These are phyloP conservation scores for Schizochytrium sp. DNA, from an alignment of 108 stramenopile genomes.

Conservation along the genomic window DNA sequence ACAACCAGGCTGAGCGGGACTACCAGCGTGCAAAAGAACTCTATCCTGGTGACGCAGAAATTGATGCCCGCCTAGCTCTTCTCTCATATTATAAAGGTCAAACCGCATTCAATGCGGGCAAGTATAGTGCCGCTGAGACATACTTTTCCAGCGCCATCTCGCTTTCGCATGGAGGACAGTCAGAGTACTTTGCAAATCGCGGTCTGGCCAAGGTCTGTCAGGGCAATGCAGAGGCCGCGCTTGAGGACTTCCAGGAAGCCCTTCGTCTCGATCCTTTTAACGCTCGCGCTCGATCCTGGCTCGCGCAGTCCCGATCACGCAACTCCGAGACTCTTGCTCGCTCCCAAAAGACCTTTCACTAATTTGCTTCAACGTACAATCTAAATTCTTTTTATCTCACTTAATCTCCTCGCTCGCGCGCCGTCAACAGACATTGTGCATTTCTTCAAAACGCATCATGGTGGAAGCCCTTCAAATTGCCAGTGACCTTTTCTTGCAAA, in stretches of 20 bases:
- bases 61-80: background rate
- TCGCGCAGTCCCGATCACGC: background rate
- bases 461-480: too few species aligned
- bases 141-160: background rate
- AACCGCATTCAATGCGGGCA: background rate
- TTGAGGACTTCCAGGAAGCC: background rate
- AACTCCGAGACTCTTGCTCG: too few species aligned
- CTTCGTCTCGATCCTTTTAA: background rate
- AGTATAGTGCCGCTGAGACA: background rate
- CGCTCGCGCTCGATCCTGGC: background rate
- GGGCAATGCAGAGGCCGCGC: background rate
- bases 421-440: too few species aligned
- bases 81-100: background rate
- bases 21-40: background rate
- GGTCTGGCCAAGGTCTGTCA: background rate
- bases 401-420: too few species aligned
- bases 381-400: too few species aligned
- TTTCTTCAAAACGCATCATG: too few species aligned
- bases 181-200: background rate
- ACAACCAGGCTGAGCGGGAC: background rate
- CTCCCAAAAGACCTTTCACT: too few species aligned
- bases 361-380: too few species aligned
- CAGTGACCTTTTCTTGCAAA: too few species aligned
- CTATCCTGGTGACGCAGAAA: background rate
- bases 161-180: background rate